These are phyloP conservation scores for Naganishia vaughanmartiniae DNA, from an alignment of 768 basidiomycete genomes.

Conservation along the genomic window DNA sequence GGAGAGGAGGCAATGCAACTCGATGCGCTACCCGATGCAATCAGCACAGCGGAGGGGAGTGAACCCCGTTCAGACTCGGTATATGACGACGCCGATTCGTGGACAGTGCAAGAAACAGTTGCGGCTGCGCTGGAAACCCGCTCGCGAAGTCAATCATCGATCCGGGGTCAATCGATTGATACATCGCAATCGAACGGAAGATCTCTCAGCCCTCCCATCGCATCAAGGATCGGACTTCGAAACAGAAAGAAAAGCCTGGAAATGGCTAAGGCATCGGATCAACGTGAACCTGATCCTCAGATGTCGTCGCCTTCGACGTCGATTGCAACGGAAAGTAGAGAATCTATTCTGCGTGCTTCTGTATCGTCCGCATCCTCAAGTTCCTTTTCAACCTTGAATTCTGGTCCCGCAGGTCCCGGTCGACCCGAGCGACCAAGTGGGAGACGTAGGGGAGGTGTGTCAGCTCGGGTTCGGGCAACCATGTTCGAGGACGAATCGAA, in stretches of 20 bases:
- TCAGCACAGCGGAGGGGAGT: not conserved
- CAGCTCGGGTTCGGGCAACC: not conserved
- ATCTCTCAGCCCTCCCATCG: not conserved
- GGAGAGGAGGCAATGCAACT: conserved; percentile 4
- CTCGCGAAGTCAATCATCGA: not conserved
- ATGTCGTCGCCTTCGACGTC: not conserved
- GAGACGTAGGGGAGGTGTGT: not conserved
- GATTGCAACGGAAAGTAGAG: no score
- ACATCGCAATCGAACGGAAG: not conserved
- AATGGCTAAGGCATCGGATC: not conserved
- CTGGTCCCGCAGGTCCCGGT: not conserved
- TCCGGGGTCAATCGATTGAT: not conserved
- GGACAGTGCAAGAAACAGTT: not conserved
- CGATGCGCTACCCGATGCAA: not conserved
- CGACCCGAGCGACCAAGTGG: not conserved
- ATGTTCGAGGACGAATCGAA: not conserved
- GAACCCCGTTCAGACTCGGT: not conserved
- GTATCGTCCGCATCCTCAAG: not conserved
- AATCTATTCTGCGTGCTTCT: not conserved
- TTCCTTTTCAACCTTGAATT: not conserved
- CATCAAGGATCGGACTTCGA: not conserved
- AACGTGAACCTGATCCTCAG: no score
- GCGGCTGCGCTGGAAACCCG: not conserved
- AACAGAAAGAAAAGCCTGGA: not conserved
- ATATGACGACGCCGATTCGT: not conserved